These are phyloP conservation scores for Didymella segeticola DNA, from an alignment of 2,329 filamentous ascomycete species.

Conservation along the genomic window DNA sequence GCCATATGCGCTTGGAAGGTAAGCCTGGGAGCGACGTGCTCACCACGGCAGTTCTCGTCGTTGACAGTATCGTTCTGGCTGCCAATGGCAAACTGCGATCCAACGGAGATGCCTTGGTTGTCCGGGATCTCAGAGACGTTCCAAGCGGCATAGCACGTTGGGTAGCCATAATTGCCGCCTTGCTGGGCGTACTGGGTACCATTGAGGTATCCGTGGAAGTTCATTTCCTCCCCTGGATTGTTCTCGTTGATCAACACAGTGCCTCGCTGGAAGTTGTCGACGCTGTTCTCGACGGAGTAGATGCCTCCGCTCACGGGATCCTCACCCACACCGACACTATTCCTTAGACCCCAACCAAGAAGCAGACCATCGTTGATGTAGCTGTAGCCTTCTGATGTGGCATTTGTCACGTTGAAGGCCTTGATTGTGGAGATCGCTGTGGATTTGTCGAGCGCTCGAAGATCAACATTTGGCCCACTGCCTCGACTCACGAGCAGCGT, in stretches of 20 bases:
- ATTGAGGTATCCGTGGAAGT: conserved; percentile 70
- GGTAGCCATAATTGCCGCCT: conserved; percentile 72
- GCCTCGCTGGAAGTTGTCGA: conserved; percentile 66
- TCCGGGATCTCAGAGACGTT: conserved; percentile 59
- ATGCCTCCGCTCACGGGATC: conserved; percentile 60
- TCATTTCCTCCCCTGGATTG: conserved; percentile 77
- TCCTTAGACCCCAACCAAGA: conserved; percentile 73
- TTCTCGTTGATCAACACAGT: conserved; percentile 68
- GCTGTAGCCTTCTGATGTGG: conserved; percentile 50
- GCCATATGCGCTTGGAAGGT: conserved; percentile 72
- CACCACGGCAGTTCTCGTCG: conserved; percentile 54
- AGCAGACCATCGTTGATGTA: conserved; percentile 60
- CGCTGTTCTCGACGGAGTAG: conserved; percentile 72
- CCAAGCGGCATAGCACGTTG: conserved; percentile 73
- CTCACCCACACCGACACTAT: conserved; percentile 74
- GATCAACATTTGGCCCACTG: conserved; percentile 68
- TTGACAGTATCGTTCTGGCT: conserved; percentile 55
- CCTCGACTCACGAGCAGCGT: conserved; percentile 71
- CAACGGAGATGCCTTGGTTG: conserved; percentile 53
- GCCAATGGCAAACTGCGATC: conserved; percentile 59
- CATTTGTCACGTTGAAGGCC: conserved; percentile 61
- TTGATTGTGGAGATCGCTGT: conserved; percentile 73
- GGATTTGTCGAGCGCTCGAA: conserved; percentile 55
- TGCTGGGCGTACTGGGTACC: conserved; percentile 52
- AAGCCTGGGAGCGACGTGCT: conserved; percentile 57